phyloP scores from a whole-genome alignment of 1,284 basidiomycete species.

The Fistulinella cinereoalba region DNA sequence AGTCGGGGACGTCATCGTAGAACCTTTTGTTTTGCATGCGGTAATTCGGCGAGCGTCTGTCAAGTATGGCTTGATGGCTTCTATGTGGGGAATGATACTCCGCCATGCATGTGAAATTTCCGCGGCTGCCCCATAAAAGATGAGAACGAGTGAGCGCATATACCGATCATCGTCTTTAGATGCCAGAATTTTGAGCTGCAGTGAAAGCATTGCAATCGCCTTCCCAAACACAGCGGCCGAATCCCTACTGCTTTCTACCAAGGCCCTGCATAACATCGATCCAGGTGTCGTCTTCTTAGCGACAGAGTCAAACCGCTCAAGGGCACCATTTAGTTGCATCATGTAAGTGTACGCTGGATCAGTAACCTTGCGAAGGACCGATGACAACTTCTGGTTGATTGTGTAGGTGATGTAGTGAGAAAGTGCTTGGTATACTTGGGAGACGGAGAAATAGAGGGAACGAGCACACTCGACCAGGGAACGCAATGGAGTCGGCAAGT shows the following conservation, averaged over 20 bases:
- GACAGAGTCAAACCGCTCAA: slow-evolving; percentile 90
- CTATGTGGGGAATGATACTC: slow-evolving; percentile 71
- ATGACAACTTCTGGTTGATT: slow-evolving; percentile 83
- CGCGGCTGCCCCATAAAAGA: slow-evolving; percentile 86
- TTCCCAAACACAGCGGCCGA: slow-evolving; percentile 85
- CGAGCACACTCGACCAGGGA: slow-evolving; percentile 85
- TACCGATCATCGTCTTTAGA: slow-evolving; percentile 83
- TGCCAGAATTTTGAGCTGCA: slow-evolving; percentile 79
- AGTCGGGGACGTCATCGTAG: slow-evolving; percentile 10
- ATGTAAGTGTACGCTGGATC: slow-evolving; percentile 84
- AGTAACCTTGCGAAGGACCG: slow-evolving; percentile 79
- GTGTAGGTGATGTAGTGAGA: slow-evolving; percentile 88
- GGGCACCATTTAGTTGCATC: slow-evolving; percentile 79
- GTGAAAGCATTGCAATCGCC: slow-evolving; percentile 77
- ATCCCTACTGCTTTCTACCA: slow-evolving; percentile 85
- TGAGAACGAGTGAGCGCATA: slow-evolving; percentile 83
- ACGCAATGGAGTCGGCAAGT: slow-evolving; percentile 72
- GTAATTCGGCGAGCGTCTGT: slow-evolving; percentile 42
- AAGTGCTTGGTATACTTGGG: slow-evolving; percentile 88
- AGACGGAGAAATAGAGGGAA: slow-evolving; percentile 89
- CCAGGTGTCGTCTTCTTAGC: slow-evolving; percentile 70
- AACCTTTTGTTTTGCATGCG: slow-evolving; percentile 25
- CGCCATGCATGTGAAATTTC: slow-evolving; percentile 90
- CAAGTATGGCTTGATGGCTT: slow-evolving; percentile 67
- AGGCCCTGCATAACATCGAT: slow-evolving; percentile 71